Evolutionary conservation across 352 stramenopile species (phyloP).

Genomic region (Pythium guiyangense): DNA sequence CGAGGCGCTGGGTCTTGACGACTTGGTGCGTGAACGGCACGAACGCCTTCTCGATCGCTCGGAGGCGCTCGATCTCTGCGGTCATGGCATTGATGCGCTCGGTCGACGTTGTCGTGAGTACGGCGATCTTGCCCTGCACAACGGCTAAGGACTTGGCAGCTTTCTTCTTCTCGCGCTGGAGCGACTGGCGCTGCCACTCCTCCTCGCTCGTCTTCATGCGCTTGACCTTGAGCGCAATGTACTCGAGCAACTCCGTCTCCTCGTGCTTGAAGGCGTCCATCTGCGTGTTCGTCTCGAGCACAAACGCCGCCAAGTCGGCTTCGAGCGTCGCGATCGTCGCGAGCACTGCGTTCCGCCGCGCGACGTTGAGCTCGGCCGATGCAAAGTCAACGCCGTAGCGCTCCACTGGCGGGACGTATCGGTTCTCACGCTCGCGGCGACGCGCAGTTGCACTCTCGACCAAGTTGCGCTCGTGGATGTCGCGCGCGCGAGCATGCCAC

Average conservation of each 20-base stretch:
- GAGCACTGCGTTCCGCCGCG: slow-evolving; percentile 54
- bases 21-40: slow-evolving; percentile 77
- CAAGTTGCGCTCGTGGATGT: slow-evolving; percentile 40
- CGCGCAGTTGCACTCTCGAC: slow-evolving; percentile 20
- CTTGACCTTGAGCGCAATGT: slow-evolving; percentile 71
- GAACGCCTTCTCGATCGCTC: slow-evolving; percentile 61
- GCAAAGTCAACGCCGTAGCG: slow-evolving; percentile 66
- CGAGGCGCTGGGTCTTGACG: slow-evolving; percentile 39
- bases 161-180: slow-evolving; percentile 82
- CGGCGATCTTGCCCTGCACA: slow-evolving; percentile 43
- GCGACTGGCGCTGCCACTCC: slow-evolving; percentile 78
- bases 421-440: slow-evolving; percentile 30
- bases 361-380: slow-evolving; percentile 56
- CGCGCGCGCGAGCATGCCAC: slow-evolving; percentile 37
- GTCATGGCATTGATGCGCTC: slow-evolving; percentile 58
- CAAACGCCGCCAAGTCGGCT: slow-evolving; percentile 53
- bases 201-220: slow-evolving; percentile 72
- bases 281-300: slow-evolving; percentile 57
- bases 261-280: slow-evolving; percentile 54
- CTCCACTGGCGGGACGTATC: slow-evolving; percentile 25
- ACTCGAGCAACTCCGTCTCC: slow-evolving; percentile 63
- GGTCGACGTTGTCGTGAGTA: slow-evolving; percentile 40
- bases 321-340: slow-evolving; percentile 38
- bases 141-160: slow-evolving; percentile 53
- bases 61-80: slow-evolving; percentile 55